Evolutionary conservation across 495 filamentous ascomycete species (phyloP).

Genomic region (Aspergillus cristatus): DNA sequence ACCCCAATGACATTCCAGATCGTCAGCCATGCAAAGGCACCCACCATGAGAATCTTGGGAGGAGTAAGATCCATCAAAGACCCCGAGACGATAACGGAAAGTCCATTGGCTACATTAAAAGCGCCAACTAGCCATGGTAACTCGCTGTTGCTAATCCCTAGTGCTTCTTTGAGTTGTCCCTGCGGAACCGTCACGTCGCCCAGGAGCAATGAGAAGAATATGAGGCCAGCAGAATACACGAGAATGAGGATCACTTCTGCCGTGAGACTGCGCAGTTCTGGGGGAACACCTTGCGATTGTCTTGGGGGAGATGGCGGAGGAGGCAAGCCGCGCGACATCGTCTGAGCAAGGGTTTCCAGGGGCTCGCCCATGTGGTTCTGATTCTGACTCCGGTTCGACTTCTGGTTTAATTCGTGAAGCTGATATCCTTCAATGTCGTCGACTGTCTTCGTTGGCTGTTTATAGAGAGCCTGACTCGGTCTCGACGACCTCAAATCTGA

Average conservation of each 20-base stretch:
- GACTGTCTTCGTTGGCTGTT: too few species aligned
- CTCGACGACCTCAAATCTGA: too few species aligned
- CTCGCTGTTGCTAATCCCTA: slow-evolving; percentile 29
- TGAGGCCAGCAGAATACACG: slow-evolving; percentile 34
- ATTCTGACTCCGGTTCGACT: too few species aligned
- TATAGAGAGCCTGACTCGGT: too few species aligned
- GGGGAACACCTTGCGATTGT: slow-evolving; percentile 22
- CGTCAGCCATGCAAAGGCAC: slow-evolving; percentile 34
- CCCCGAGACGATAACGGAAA: slow-evolving; percentile 37
- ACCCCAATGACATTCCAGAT: slow-evolving; percentile 35
- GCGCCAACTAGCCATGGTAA: slow-evolving; percentile 37
- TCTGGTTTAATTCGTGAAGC: too few species aligned
- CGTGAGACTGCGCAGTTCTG: slow-evolving; percentile 24
- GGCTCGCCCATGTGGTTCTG: too few species aligned
- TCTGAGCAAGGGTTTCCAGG: too few species aligned
- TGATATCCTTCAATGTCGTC: too few species aligned
- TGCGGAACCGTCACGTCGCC: slow-evolving; percentile 36
- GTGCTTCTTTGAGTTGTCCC: slow-evolving; percentile 17
- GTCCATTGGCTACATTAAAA: slow-evolving; percentile 29
- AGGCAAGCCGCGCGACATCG: too few species aligned
- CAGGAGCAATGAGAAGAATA: slow-evolving; percentile 38
- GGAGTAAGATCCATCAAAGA: slow-evolving; percentile 34
- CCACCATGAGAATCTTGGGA: slow-evolving; percentile 32
- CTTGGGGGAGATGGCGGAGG: not conserved
- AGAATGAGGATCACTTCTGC: slow-evolving; percentile 32